Evolutionary conservation across 768 basidiomycete species (phyloP), one percentile per base, ranked within the genome.

Genomic region (Tulasnella sp.): DNA sequence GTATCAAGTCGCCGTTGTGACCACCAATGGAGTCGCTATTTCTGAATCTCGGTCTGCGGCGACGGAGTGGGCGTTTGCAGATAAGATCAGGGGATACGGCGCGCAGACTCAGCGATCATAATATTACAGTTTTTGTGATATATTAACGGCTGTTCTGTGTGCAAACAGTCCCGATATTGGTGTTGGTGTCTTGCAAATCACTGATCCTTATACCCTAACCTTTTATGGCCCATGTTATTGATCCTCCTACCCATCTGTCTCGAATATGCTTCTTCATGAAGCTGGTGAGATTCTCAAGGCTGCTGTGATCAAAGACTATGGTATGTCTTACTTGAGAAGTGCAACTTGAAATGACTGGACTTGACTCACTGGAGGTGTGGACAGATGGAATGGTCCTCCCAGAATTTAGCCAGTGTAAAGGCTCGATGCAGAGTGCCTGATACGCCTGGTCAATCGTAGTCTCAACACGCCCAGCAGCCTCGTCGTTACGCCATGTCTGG

Each of bases 1-100:
- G 94, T 98, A 84, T 73, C 94, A 98, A 92, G 80, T 98, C 59
- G 93, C 92, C 3, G 90, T 80, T 0, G 80, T 98, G 66, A 92
- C 87, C 0, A 81, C 74, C 17, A 73, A 79, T 2, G 93, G 94
- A 1, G 78, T 85, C 29, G 71, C 70, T 8, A 88, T 99, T 60
- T 87, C 88, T 0, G 91, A 90, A 62, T 81, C 91, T 27, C 76
- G 81, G 62, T 74, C 77, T 44, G 71, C 89, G 3, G 79, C 84
- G 63, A 96, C 94, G 1, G 73, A 80, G 22, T 99, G 96, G 96
- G 73, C 76, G 31, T 98, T 97, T 67, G 94, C 92, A 15, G 94
- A 98, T 70, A 83, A 82, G 21, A 84, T 97, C 65, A 76, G 89
- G 64, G 91, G 91, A 2, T 96, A 94, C 68, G 92, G 92, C 25